These are phyloP conservation scores for Trametes cingulata DNA, from an alignment of 768 basidiomycete genomes.

Conservation along the genomic window DNA sequence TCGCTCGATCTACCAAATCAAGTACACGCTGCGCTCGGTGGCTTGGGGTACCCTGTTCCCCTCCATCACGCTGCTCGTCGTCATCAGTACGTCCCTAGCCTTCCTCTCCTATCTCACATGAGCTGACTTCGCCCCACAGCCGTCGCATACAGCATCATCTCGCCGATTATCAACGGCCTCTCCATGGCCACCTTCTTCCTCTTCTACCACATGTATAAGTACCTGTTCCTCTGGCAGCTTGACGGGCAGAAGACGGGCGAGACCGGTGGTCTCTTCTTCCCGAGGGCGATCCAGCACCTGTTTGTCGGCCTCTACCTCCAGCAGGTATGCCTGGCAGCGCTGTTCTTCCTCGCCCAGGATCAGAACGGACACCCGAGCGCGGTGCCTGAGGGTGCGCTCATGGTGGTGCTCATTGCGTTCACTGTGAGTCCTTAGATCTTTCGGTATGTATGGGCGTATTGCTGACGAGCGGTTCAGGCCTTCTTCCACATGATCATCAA, in stretches of 20 bases:
- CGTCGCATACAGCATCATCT: conserved; percentile 83
- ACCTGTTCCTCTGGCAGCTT: conserved; percentile 47
- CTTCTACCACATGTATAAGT: conserved; percentile 81
- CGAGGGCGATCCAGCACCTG: conserved; percentile 88
- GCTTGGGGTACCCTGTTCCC: conserved; percentile 80
- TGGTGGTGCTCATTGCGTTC: conserved; percentile 80
- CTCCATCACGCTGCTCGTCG: conserved; percentile 72
- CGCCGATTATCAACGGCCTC: conserved; percentile 92
- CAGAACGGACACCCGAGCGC: conserved; percentile 53
- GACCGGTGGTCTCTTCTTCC: conserved; percentile 94
- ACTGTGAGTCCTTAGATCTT: conserved; percentile 58
- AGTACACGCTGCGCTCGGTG: conserved; percentile 67
- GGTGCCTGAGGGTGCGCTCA: conserved; percentile 74
- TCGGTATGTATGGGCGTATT: neutral
- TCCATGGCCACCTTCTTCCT: conserved; percentile 79
- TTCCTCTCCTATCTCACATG: neutral
- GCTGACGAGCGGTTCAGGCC: conserved; percentile 40
- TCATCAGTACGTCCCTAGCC: conserved; percentile 61
- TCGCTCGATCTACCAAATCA: conserved; percentile 80
- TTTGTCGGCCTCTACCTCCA: conserved; percentile 95
- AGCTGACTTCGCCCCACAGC: conserved; percentile 38
- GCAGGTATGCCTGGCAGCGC: conserved; percentile 77
- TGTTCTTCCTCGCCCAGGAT: conserved; percentile 87
- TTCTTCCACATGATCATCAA: conserved; percentile 75
- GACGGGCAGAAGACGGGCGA: conserved; percentile 70